A percentile compares a stretch with the other conserved stretches of the same genome.
phyloP scores from a whole-genome alignment of 768 basidiomycete genomes.

The Chiua virens region DNA sequence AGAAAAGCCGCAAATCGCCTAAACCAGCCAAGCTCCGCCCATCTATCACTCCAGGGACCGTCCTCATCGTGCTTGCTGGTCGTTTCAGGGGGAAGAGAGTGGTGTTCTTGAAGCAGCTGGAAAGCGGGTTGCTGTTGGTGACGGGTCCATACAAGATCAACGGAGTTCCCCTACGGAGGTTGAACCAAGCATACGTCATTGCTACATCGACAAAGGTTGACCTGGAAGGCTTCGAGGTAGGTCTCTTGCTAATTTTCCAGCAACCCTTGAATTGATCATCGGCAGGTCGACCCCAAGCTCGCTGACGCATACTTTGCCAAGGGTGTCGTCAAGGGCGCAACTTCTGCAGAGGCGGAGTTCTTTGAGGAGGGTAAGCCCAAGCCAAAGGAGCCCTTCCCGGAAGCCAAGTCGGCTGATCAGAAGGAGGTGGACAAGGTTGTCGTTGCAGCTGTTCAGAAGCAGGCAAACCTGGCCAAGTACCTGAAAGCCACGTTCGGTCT shows the following conservation, averaged over 20 bases:
- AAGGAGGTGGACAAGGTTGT: constrained; percentile 82
- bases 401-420: constrained; percentile 87
- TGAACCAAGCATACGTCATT: constrained; percentile 99
- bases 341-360: constrained; percentile 95
- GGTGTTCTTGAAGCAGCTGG: constrained; percentile 95
- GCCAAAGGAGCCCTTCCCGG: constrained; percentile 82
- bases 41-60: constrained; percentile 89
- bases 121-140: constrained; percentile 89
- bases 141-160: constrained; percentile 98
- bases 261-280: constrained; percentile 2
- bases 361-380: constrained; percentile 93
- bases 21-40: constrained; percentile 78
- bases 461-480: constrained; percentile 89
- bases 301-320: constrained; percentile 95
- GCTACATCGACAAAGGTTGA: constrained; percentile 96
- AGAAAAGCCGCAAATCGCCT: constrained; percentile 87
- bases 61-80: constrained; percentile 96
- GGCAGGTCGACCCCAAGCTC: constrained; percentile 83
- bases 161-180: constrained; percentile 95
- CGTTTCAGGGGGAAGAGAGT: constrained; percentile 98
- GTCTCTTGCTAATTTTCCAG: constrained; percentile 23
- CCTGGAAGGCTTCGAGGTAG: constrained; percentile 69
- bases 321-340: constrained; percentile 61
- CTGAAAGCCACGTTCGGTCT: constrained; percentile 90
- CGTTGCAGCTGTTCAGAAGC: constrained; percentile 84